phyloP scores from a whole-genome alignment of 2,329 filamentous ascomycete species.

The Tolypocladium album region DNA sequence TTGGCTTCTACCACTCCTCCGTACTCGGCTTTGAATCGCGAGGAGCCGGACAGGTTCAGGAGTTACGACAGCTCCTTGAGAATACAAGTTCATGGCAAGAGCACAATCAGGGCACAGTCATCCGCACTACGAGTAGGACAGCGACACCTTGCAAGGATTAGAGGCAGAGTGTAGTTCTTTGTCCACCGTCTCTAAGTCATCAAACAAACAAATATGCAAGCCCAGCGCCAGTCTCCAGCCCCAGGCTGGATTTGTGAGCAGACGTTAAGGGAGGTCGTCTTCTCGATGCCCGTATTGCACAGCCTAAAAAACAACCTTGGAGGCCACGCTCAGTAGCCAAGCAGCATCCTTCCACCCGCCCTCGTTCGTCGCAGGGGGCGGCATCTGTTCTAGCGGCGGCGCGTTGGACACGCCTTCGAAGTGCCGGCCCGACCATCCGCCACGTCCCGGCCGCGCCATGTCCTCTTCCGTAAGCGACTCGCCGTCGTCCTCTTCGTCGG shows the following conservation, averaged over 20 bases:
- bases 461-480: slow-evolving; percentile 14
- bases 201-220: neutral
- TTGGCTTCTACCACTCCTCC: too few relatives aligned
- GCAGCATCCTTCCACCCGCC: slow-evolving; percentile 57
- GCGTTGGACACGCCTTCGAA: slow-evolving; percentile 28
- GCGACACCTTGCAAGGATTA: neutral
- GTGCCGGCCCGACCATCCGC: slow-evolving; percentile 23
- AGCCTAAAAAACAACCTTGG: slow-evolving; percentile 45
- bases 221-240: neutral
- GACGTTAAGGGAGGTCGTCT: too few relatives aligned
- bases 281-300: neutral
- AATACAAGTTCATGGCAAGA: neutral
- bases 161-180: neutral
- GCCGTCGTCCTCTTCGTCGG: slow-evolving; percentile 28
- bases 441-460: slow-evolving; percentile 15
- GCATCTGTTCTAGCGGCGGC: slow-evolving; percentile 36
- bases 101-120: too few relatives aligned
- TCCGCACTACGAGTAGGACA: neutral
- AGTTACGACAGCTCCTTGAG: neutral
- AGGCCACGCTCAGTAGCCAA: slow-evolving; percentile 56
- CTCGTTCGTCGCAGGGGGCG: slow-evolving; percentile 37
- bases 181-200: neutral
- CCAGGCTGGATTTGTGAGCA: neutral
- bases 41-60: neutral
- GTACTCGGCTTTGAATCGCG: neutral